Base-by-base conservation (phyloP, 2,329 filamentous ascomycete genomes). In the Proliferodiscus dingleyae region DNA sequence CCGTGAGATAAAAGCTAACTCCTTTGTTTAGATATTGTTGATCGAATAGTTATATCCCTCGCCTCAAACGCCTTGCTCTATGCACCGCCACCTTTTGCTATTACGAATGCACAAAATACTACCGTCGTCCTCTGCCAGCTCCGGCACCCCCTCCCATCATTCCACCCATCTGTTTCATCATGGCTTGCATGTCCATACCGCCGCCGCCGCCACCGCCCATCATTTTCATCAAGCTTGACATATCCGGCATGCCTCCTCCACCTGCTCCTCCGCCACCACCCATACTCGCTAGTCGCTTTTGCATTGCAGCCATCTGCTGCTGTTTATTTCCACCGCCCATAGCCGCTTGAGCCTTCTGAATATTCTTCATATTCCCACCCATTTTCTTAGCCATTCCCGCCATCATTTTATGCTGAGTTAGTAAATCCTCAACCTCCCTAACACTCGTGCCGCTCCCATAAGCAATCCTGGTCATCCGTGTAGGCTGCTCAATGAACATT, bases 391-490 rank as follows among this genome's bases (percentile, higher is more conserved):
- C 93, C 89, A 98, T 96, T 47, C 88, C 88, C 1, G 89, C 87
- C 93, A 98, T 98, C 87, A 97, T 95, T 58, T 88, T 84, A 66
- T 97, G 91, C 69, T 98, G 93, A 0, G 90, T 95, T n/a, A 98
- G 78, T 5, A 98, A 74, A 62, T 98, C 93, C 67, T 98, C 93
- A 13, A 98, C 89, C 66, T 98, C 93, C 19, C 80, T 80, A 2
- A 98, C 93, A 30, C 80, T 87, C 0, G 93, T 97, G 24, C 93
- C 93, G 4, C 87, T 93, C 0, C 93, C 93, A 42, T 83, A 80
- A 0, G 93, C 93, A 39, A 98, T 84, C 28, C 93, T 80, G 13
- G 90, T 95, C 82, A 97, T 95, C 33, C 93, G 81, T 11, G 86
- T 87, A 1, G 93, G 93, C 63, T 97, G 87, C 18, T 95, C 88